A percentile compares a stretch with the other conserved stretches of the same genome.
Conservation (phyloP, 2,329 filamentous ascomycete species). For the Trichoderma breve region DNA sequence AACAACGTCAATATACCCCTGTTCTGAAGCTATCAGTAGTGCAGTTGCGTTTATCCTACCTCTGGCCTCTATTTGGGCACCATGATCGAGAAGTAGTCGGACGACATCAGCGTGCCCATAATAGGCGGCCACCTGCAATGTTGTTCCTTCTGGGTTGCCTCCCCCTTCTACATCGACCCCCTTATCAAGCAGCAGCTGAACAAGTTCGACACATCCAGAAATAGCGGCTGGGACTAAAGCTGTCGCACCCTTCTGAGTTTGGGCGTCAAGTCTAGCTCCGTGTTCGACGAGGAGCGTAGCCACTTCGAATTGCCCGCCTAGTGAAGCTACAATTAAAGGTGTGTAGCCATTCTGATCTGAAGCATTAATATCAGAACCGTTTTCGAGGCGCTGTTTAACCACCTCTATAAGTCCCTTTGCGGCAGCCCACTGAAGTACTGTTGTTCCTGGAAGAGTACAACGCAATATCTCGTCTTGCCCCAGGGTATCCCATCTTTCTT, state of each 20-base stretch:
- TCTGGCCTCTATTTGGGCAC: not conserved
- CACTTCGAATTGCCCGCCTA: not conserved
- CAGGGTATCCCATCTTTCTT: not conserved
- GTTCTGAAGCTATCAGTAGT: not conserved
- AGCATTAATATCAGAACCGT: not conserved
- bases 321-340: not conserved
- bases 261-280: not conserved
- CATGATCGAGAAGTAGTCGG: not conserved
- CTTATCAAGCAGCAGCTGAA: not conserved
- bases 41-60: not conserved
- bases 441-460: not conserved
- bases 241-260: not conserved
- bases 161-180: not conserved
- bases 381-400: constrained; percentile 10
- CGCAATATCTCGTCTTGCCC: no score
- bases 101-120: not conserved
- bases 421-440: constrained; percentile 8
- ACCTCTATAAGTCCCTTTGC: constrained; percentile 7
- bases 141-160: not conserved
- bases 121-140: not conserved
- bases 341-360: not conserved
- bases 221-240: not conserved
- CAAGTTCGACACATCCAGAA: not conserved
- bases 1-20: not conserved
- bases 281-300: not conserved